Percentiles rank a stretch among this genome's conserved stretches.
These are phyloP conservation scores for Colletotrichum navitas DNA, from an alignment of 2,329 filamentous ascomycete species.

Conservation along the genomic window DNA sequence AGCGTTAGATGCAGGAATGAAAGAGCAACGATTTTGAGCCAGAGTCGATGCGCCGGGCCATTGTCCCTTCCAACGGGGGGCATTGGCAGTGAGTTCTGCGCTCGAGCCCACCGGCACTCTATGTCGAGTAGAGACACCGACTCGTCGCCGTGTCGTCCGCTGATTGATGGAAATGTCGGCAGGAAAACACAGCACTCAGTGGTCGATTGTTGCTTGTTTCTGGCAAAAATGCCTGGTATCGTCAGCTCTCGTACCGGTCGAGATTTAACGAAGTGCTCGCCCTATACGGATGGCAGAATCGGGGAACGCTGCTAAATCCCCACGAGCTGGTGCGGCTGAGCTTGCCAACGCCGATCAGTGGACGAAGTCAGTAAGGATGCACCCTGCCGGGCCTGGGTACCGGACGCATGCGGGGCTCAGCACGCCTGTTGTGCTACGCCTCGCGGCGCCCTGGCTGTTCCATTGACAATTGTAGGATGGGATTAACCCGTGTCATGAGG, in stretches of 20 bases:
- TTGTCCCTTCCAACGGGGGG: background rate
- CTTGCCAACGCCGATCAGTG: conserved; percentile 26
- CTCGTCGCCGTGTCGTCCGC: background rate
- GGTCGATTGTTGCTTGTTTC: background rate
- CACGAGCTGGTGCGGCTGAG: conserved; percentile 37
- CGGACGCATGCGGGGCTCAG: conserved; percentile 28
- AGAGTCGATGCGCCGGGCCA: background rate
- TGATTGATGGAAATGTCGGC: background rate
- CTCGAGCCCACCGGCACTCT: background rate
- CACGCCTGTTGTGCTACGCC: conserved; percentile 38
- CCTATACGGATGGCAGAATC: background rate
- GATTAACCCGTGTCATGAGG: background rate
- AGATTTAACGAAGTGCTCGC: background rate
- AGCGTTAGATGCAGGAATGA: background rate
- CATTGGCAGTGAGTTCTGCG: too few species aligned
- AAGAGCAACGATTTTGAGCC: background rate
- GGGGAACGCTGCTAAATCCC: conserved; percentile 12
- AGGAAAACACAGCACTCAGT: conserved; percentile 1
- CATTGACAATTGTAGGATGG: background rate
- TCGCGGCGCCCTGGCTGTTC: background rate
- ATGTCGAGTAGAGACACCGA: background rate
- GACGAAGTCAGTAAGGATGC: conserved; percentile 30
- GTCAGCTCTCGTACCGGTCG: conserved; percentile 1
- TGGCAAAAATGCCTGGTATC: background rate
- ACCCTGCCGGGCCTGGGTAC: conserved; percentile 29